phyloP scores from a whole-genome alignment of 2,329 filamentous ascomycete species.

The Rhinocladiella mackenziei region DNA sequence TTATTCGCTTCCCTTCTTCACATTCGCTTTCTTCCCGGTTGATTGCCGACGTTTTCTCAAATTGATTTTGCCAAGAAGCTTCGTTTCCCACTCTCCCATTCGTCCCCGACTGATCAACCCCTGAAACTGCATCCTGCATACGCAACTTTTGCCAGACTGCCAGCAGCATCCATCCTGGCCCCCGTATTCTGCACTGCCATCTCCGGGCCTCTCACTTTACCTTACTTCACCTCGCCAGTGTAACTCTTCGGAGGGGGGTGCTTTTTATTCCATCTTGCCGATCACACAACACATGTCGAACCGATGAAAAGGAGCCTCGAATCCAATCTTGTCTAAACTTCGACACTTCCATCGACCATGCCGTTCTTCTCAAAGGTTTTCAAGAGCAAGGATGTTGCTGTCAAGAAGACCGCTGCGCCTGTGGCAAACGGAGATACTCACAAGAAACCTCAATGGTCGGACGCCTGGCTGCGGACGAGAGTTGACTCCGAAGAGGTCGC shows the following conservation, averaged over 20 bases:
- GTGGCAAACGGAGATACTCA: conserved; percentile 52
- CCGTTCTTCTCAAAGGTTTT: conserved; percentile 60
- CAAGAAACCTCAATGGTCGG: conserved; percentile 74
- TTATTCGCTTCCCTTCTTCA: conserved; percentile 10
- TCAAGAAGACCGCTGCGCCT: conserved; percentile 57
- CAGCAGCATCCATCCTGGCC: background rate
- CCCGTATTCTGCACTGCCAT: conserved; percentile 1
- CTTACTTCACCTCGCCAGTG: background rate
- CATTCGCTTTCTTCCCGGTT: conserved; percentile 11
- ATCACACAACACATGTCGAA: background rate
- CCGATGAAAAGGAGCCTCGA: conserved; percentile 14
- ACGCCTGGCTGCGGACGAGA: conserved; percentile 77
- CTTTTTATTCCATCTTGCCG: background rate
- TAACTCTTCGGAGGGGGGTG: background rate
- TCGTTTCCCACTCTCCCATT: conserved; percentile 11
- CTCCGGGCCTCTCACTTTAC: background rate
- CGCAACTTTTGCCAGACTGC: conserved; percentile 17
- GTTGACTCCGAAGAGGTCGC: conserved; percentile 88
- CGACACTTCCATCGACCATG: conserved; percentile 38
- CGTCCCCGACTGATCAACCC: conserved; percentile 17
- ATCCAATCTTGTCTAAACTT: background rate
- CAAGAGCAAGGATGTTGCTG: conserved; percentile 68
- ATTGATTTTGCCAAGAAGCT: conserved; percentile 5
- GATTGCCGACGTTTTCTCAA: conserved; percentile 13
- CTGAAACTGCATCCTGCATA: conserved; percentile 22